Conservation (phyloP, 2,329 filamentous ascomycete genomes). For the Alternaria postmessia region DNA sequence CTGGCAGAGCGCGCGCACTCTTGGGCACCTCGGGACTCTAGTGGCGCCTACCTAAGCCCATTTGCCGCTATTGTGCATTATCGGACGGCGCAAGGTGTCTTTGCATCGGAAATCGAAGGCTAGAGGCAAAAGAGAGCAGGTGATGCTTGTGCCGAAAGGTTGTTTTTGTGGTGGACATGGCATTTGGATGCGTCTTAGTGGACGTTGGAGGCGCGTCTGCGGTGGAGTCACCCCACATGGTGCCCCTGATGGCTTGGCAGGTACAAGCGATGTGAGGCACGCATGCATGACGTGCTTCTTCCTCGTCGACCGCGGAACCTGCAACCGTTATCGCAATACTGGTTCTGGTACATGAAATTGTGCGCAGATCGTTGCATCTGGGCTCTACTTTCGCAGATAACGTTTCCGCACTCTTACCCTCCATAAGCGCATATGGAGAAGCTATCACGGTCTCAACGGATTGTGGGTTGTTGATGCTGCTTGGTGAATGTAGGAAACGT, state of each 20-base stretch:
- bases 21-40: not conserved
- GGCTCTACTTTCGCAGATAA: not conserved
- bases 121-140: not conserved
- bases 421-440: too few relatives aligned
- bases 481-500: too few relatives aligned
- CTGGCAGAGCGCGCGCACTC: not conserved
- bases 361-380: not conserved
- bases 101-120: not conserved
- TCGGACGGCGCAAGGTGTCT: not conserved
- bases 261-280: constrained; percentile 6
- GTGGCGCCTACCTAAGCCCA: not conserved
- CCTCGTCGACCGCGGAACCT: not conserved
- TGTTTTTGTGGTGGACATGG: not conserved
- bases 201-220: constrained; percentile 1
- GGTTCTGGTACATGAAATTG: not conserved
- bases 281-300: constrained; percentile 3
- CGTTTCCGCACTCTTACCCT: too few relatives aligned
- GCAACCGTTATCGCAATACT: not conserved
- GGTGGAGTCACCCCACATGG: constrained; percentile 1
- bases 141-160: not conserved
- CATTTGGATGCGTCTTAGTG: constrained; percentile 1
- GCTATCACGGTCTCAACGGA: too few relatives aligned
- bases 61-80: not conserved
- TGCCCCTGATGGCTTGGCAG: constrained; percentile 8
- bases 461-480: too few relatives aligned